Percentiles rank a stretch among this genome's conserved stretches.
These are phyloP conservation scores for Colletotrichum sansevieriae DNA, from an alignment of 2,329 filamentous ascomycete species.

Conservation along the genomic window DNA sequence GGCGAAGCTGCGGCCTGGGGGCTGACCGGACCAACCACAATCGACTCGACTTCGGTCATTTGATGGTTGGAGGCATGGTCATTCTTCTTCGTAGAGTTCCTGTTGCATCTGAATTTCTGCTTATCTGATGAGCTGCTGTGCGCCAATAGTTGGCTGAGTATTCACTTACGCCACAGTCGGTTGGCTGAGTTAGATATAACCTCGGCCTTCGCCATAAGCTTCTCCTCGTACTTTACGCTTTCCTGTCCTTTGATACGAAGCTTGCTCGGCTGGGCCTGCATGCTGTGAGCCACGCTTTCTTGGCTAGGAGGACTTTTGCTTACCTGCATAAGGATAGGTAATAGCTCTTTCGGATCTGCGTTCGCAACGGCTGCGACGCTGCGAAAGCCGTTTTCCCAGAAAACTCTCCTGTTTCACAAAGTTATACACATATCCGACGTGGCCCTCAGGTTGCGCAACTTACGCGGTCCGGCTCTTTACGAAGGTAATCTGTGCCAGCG, in stretches of 20 bases:
- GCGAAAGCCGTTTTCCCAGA: constrained; percentile 83
- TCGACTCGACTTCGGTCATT: constrained; percentile 12
- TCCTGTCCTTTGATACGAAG: constrained; percentile 67
- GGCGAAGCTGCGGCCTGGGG: constrained; percentile 22
- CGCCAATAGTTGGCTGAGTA: not conserved
- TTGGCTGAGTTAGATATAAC: constrained; percentile 78
- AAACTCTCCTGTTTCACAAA: constrained; percentile 60
- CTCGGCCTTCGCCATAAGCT: constrained; percentile 75
- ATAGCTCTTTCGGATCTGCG: constrained; percentile 74
- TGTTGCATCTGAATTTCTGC: constrained; percentile 65
- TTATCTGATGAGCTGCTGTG: constrained; percentile 38
- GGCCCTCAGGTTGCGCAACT: constrained; percentile 42
- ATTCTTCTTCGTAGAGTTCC: constrained; percentile 60
- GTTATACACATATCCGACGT: constrained; percentile 23
- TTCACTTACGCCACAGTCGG: constrained; percentile 73
- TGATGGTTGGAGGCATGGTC: constrained; percentile 6
- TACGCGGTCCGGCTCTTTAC: constrained; percentile 82
- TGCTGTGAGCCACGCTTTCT: constrained; percentile 15
- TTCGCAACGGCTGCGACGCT: constrained; percentile 77
- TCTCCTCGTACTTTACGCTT: constrained; percentile 72
- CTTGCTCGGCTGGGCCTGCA: constrained; percentile 77
- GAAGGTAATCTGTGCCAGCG: constrained; percentile 78
- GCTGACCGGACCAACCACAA: constrained; percentile 28
- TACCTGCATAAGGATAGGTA: constrained; percentile 80
- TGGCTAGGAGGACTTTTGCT: constrained; percentile 40